A percentile compares a stretch with the other conserved stretches of the same genome.
Conservation (phyloP, 139 green algal species). For the Pseudopediastrum boryanum region DNA sequence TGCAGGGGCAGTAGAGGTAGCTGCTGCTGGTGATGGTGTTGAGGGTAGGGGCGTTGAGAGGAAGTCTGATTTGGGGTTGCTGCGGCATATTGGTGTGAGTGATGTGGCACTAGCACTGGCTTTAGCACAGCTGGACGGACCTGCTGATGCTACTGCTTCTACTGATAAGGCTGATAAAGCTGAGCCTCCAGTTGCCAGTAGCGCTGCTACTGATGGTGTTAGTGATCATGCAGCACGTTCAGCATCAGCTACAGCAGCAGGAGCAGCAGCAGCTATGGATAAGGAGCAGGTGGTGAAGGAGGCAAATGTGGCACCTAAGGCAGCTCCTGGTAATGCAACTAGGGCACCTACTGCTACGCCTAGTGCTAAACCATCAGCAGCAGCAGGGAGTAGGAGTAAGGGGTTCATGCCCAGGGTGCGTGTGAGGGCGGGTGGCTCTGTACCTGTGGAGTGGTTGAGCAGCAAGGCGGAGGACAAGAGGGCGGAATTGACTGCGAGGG, state of each 20-base stretch:
- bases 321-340: background rate
- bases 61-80: too few species aligned
- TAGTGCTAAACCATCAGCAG: background rate
- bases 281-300: background rate
- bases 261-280: background rate
- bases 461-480: background rate
- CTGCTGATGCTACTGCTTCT: background rate
- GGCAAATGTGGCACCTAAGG: background rate
- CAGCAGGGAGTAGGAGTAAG: background rate
- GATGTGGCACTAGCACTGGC: constrained; percentile 19
- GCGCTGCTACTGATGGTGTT: background rate
- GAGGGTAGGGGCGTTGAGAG: too few species aligned
- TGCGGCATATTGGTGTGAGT: background rate
- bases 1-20: too few species aligned
- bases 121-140: background rate
- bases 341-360: too few species aligned
- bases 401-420: background rate
- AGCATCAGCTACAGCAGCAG: background rate
- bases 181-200: background rate
- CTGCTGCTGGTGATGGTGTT: too few species aligned
- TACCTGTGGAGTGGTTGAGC: background rate
- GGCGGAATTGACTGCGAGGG: background rate
- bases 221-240: background rate
- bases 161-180: too few species aligned
- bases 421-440: background rate